Base-by-base conservation (phyloP, 768 basidiomycete species). In the Kwoniella newhampshirensis region DNA sequence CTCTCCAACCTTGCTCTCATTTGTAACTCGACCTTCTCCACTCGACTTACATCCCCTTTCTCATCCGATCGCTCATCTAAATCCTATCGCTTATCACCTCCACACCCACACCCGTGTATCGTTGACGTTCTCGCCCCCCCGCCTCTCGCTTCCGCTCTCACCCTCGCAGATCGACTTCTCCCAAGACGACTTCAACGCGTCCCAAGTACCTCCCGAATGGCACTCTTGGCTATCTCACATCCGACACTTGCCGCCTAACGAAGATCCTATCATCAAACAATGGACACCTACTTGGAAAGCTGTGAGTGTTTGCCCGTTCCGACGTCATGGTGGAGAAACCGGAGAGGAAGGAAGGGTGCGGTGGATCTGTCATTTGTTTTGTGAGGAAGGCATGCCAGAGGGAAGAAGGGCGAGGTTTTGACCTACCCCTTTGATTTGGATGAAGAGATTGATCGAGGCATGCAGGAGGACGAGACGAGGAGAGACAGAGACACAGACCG, bases 161-260 rank as follows among this genome's bases (percentile, higher is more conserved):
- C 32, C 30, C 66, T 45, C 23, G 43, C 75, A 89, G 92, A 86
- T 98, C 40, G 94, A 98, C 79, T 91, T 83, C 70, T 82, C 87
- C 17, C 91, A 96, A 80, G 89, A 92, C 71, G 84, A 91, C 60
- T 86, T 82, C 78, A 87, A 97, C 69, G 90, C 89, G n/a, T 83
- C 89, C 0, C 94, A 99, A 80, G 86, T 96, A 32, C 89, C 91
- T 15, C 84, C 93, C 0, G 92, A 94, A 78, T 97, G 94, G 94
- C 94, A 96, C 79, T 85, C 92, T 4, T 98, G 93, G 93, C 78
- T 97, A 35, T 81, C 82, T 9, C 91, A 96, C 72, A 96, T 94
- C 68, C 87, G 94, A 46, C 83, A 85, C 64, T 84, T 86, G 23
- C 83, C 91, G 4, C 94, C 94, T 0, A 79, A 81, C 0, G 81